Evolutionary conservation across 2,329 filamentous ascomycete species (phyloP).

Genomic region (Penicillium concentricum): DNA sequence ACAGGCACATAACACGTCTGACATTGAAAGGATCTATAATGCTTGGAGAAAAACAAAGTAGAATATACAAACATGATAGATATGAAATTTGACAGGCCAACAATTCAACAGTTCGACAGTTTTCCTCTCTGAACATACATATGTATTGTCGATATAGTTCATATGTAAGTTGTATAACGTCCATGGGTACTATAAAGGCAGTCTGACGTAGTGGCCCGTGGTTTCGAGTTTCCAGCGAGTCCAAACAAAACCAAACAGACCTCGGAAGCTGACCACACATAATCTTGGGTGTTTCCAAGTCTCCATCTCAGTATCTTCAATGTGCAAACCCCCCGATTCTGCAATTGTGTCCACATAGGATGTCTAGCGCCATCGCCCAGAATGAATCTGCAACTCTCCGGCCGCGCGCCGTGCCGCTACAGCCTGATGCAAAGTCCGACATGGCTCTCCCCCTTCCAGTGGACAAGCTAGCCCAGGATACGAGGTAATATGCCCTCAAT

Average conservation of each 20-base stretch:
- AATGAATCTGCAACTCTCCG: slow-evolving; percentile 31
- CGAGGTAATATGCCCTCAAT: slow-evolving; percentile 31
- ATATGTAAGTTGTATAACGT: neutral
- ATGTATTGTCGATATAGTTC: neutral
- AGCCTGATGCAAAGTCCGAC: slow-evolving; percentile 24
- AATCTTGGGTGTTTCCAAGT: neutral
- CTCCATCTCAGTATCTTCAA: slow-evolving; percentile 8
- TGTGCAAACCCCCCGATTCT: slow-evolving; percentile 14
- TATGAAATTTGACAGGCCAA: neutral
- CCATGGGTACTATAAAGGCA: neutral
- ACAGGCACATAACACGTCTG: neutral
- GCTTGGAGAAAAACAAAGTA: neutral
- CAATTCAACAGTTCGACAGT: neutral
- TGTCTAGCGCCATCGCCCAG: slow-evolving; percentile 32
- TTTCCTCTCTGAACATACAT: no score
- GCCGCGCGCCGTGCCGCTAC: slow-evolving; percentile 33
- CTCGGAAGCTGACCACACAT: neutral
- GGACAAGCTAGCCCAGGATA: slow-evolving; percentile 33
- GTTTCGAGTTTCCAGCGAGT: neutral
- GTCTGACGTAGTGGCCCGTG: slow-evolving; percentile 6
- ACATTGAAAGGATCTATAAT: neutral
- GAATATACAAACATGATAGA: no score
- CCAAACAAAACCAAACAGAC: slow-evolving; percentile 1
- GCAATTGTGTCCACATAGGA: slow-evolving; percentile 20
- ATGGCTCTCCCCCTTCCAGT: slow-evolving; percentile 23